Evolutionary conservation across 371 early-diverging fungal species (phyloP), one percentile per base, ranked within the genome.

Genomic region (Mortierella sp.): DNA sequence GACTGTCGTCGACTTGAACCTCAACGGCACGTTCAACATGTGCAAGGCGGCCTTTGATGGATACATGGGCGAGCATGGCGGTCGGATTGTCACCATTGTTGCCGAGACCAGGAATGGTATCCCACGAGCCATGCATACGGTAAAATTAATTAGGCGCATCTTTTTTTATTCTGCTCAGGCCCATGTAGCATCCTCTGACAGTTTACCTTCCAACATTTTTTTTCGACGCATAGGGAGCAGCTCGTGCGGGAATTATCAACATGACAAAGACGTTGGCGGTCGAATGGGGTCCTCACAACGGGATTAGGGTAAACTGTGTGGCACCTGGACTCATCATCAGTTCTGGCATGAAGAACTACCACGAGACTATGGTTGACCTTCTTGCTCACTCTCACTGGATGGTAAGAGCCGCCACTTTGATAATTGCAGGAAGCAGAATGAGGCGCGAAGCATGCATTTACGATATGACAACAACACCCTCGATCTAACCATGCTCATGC

Each of bases 261-360:
- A 82, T 91, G 77, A 86, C 90, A 59, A 90, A 89, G 81, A 91
- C 90, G 0, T 70, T 91, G 57, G 88, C 89, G 0, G 83, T 87
- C 26, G 92, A 91, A 76, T 91, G 92, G 92, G 89, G 89, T 14
- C 85, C 82, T 2, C 82, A 78, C 37, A 85, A 85, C 54, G 91
- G 91, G 9, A 86, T 91, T 28, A 89, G 92, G 37, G 69, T 91
- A 81, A 91, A 91, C 79, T 88, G 88, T 72, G 91, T 91, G 5
- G 92, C 90, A n/a, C 91, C 91, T 28, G 91, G 91, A 34, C 88
- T 88, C 19, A 86, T 91, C 69, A 74, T 91, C 48, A 89, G 91
- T 51, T 89, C 85, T 28, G 91, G 91, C 21, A 90, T 91, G 88
- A 80, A 79, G 59, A 90, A 90, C 70, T 91, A 91, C 46, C 89